These are phyloP conservation scores for Umbelopsis sp. DNA, from an alignment of 192 early-diverging fungal genomes.

Conservation along the genomic window DNA sequence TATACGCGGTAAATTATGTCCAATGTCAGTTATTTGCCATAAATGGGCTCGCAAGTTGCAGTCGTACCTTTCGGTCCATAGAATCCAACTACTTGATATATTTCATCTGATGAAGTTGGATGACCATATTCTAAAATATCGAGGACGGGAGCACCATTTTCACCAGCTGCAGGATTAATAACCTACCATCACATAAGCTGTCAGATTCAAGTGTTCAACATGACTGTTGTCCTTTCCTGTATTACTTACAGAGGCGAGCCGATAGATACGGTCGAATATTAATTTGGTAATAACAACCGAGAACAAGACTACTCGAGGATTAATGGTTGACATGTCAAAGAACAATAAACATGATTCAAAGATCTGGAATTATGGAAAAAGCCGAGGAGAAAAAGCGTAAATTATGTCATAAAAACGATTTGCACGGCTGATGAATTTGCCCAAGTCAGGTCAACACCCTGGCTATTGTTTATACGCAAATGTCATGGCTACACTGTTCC, in stretches of 20 bases:
- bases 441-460: too few relatives aligned
- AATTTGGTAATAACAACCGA: conserved; percentile 23
- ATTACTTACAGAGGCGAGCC: conserved; percentile 21
- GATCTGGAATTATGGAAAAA: too few relatives aligned
- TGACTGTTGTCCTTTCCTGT: neutral
- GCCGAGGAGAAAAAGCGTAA: too few relatives aligned
- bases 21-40: too few relatives aligned
- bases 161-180: conserved; percentile 28
- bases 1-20: neutral
- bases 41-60: neutral
- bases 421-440: too few relatives aligned
- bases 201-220: neutral
- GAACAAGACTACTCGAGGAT: conserved; percentile 23
- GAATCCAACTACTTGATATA: conserved; percentile 18
- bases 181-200: conserved; percentile 14
- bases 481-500: too few relatives aligned
- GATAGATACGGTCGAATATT: conserved; percentile 22
- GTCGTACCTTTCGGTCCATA: conserved; percentile 29
- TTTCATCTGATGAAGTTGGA: conserved; percentile 17
- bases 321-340: neutral
- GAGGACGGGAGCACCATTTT: conserved; percentile 18
- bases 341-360: too few relatives aligned
- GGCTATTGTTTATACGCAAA: too few relatives aligned
- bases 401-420: too few relatives aligned
- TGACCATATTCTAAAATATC: conserved; percentile 40